These are phyloP conservation scores for Pseudogymnoascus sp. DNA, from an alignment of 2,329 filamentous ascomycete species.

Conservation along the genomic window DNA sequence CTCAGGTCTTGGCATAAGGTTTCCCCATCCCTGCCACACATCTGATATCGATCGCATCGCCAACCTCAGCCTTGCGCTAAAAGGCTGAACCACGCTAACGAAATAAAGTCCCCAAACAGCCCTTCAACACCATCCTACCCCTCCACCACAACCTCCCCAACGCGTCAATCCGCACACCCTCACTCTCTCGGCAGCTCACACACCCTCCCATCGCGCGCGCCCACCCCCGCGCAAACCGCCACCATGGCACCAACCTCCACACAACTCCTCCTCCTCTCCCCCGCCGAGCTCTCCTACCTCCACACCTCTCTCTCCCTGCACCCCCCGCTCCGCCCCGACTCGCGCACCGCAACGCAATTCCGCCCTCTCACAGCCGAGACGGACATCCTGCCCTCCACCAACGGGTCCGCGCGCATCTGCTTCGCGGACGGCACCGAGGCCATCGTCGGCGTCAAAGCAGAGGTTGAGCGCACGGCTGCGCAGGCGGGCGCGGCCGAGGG, in stretches of 20 bases:
- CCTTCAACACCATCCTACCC: not conserved
- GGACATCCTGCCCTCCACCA: constrained; percentile 78
- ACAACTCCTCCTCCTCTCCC: constrained; percentile 72
- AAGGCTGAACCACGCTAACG: constrained; percentile 1
- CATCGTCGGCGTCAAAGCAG: constrained; percentile 89
- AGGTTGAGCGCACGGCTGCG: constrained; percentile 66
- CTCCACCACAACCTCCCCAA: not conserved
- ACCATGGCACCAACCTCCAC: constrained; percentile 48
- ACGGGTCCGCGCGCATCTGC: constrained; percentile 87
- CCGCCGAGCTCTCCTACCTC: constrained; percentile 92
- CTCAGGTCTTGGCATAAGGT: not conserved
- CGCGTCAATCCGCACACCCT: not conserved
- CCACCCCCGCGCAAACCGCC: not conserved
- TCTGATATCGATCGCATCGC: not conserved
- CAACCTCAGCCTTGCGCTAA: constrained; percentile 2
- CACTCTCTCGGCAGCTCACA: not conserved
- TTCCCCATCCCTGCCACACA: not conserved
- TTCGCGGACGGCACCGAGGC: constrained; percentile 95
- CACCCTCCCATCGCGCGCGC: not conserved
- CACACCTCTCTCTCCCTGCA: constrained; percentile 73
- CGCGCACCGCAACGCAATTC: constrained; percentile 75
- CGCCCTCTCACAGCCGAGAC: constrained; percentile 85
- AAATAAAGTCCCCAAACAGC: constrained; percentile 3
- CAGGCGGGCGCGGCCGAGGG: constrained; percentile 18
- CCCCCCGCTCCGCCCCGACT: constrained; percentile 85